These are phyloP conservation scores for Coemansia sp. DNA, from an alignment of 192 early-diverging fungal species.

Conservation along the genomic window DNA sequence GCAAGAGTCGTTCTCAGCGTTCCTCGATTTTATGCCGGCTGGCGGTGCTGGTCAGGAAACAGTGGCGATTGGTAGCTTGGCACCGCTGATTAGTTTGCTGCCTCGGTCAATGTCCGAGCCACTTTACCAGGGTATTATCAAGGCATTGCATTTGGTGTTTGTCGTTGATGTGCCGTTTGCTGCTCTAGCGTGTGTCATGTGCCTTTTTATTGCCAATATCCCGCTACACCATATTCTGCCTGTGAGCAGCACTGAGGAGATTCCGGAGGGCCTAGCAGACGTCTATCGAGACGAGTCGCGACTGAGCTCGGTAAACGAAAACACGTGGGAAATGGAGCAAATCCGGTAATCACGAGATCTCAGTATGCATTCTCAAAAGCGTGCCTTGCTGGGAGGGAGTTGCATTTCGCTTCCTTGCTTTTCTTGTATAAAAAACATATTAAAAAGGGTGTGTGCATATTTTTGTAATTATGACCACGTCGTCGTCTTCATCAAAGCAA, in stretches of 20 bases:
- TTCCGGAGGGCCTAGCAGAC: conserved; percentile 16
- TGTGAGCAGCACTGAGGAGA: conserved; percentile 24
- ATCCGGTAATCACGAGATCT: neutral
- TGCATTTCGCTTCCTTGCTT: neutral
- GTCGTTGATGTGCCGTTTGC: conserved; percentile 51
- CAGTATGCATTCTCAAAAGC: neutral
- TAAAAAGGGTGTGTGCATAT: neutral
- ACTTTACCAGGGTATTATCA: conserved; percentile 35
- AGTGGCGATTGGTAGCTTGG: conserved; percentile 23
- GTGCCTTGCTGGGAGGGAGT: neutral
- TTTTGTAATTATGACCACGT: conserved; percentile 30
- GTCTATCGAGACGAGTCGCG: neutral
- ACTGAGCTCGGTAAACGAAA: neutral
- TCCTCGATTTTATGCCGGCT: conserved; percentile 1
- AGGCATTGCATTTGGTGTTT: conserved; percentile 42
- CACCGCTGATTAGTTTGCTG: conserved; percentile 35
- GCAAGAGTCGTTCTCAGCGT: conserved; percentile 12
- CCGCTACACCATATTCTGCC: conserved; percentile 40
- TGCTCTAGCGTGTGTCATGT: conserved; percentile 35
- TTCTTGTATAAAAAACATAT: neutral
- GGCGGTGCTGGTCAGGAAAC: conserved; percentile 26
- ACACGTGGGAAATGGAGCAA: neutral
- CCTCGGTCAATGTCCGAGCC: conserved; percentile 8
- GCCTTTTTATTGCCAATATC: conserved; percentile 32
- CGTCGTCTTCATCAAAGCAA: conserved; percentile 56